A percentile compares a stretch with the other conserved stretches of the same genome.
These are phyloP conservation scores for Moesziomyces antarcticus DNA, from an alignment of 1,284 basidiomycete species.

Conservation along the genomic window DNA sequence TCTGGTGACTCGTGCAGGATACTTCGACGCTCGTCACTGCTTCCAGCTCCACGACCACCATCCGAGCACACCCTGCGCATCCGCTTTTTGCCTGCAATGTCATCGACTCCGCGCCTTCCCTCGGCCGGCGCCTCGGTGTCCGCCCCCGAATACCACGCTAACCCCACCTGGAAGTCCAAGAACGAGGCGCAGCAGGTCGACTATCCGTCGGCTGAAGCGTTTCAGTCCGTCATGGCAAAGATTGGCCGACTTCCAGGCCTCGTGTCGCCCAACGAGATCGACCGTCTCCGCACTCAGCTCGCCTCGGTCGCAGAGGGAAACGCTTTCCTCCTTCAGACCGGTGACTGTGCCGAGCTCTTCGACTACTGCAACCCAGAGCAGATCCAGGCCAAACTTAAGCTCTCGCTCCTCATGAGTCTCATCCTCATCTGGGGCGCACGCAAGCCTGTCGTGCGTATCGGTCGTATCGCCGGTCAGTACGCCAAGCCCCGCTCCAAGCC, in stretches of 20 bases:
- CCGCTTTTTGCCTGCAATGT: constrained; percentile 7
- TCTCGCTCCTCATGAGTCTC: constrained; percentile 93
- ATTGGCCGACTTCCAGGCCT: constrained; percentile 63
- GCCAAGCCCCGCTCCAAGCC: constrained; percentile 92
- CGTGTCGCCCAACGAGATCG: constrained; percentile 61
- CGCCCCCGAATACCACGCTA: constrained; percentile 32
- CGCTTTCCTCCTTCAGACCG: constrained; percentile 94
- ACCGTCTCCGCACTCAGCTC: constrained; percentile 60
- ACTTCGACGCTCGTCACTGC: not conserved
- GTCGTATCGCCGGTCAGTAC: constrained; percentile 75
- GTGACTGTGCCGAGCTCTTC: constrained; percentile 85
- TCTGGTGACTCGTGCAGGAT: not conserved
- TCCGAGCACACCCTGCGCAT: not conserved
- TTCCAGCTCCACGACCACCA: not conserved
- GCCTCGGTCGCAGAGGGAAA: constrained; percentile 61
- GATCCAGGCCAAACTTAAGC: constrained; percentile 90
- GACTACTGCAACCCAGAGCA: constrained; percentile 79
- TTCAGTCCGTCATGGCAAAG: constrained; percentile 48
- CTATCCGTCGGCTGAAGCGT: constrained; percentile 51
- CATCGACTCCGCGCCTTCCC: constrained; percentile 2
- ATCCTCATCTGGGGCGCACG: constrained; percentile 93
- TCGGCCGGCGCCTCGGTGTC: constrained; percentile 20
- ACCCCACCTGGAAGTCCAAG: constrained; percentile 58
- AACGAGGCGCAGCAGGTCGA: constrained; percentile 62
- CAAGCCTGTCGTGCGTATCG: constrained; percentile 60